Conservation (phyloP, 495 filamentous ascomycete genomes). For the Bombardia bombarda region DNA sequence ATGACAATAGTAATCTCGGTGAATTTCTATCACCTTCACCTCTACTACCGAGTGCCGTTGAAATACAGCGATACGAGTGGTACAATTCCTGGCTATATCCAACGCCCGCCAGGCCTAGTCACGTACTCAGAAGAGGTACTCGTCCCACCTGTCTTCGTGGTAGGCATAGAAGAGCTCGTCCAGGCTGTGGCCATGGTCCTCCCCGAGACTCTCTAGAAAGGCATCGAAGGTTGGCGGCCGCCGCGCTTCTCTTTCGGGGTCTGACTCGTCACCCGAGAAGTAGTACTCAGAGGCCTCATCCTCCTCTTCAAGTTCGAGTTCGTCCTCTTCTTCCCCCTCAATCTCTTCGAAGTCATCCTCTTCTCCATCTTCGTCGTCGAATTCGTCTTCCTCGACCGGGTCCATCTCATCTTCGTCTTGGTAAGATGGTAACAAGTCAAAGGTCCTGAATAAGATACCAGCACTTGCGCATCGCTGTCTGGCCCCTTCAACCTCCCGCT, state of each 20-base stretch:
- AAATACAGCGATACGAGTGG: too few relatives aligned
- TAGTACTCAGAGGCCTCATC: slow-evolving; percentile 30
- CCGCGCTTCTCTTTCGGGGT: slow-evolving; percentile 23
- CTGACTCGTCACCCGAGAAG: slow-evolving; percentile 23
- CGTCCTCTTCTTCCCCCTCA: slow-evolving; percentile 9
- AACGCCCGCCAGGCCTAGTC: too few relatives aligned
- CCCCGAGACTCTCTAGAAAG: slow-evolving; percentile 20
- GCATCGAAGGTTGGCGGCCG: slow-evolving; percentile 22
- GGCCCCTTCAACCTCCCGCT: slow-evolving; percentile 19
- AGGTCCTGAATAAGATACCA: slow-evolving; percentile 21
- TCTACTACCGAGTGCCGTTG: too few relatives aligned
- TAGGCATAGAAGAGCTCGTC: slow-evolving; percentile 28
- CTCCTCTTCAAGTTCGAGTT: slow-evolving; percentile 25
- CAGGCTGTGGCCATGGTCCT: slow-evolving; percentile 24
- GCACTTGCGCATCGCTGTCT: slow-evolving; percentile 14
- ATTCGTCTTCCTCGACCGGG: slow-evolving; percentile 8
- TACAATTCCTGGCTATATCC: too few relatives aligned
- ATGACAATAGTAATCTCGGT: too few relatives aligned
- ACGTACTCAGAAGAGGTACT: slow-evolving; percentile 25
- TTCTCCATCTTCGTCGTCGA: slow-evolving; percentile 9
- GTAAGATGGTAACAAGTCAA: slow-evolving; percentile 24
- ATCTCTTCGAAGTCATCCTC: slow-evolving; percentile 3
- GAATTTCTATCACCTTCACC: too few relatives aligned
- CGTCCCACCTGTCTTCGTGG: slow-evolving; percentile 29
- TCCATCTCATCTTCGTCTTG: slow-evolving; percentile 24